Conservation (phyloP, 371 early-diverging fungal species). For the Thermomucor indicae-seudaticae region DNA sequence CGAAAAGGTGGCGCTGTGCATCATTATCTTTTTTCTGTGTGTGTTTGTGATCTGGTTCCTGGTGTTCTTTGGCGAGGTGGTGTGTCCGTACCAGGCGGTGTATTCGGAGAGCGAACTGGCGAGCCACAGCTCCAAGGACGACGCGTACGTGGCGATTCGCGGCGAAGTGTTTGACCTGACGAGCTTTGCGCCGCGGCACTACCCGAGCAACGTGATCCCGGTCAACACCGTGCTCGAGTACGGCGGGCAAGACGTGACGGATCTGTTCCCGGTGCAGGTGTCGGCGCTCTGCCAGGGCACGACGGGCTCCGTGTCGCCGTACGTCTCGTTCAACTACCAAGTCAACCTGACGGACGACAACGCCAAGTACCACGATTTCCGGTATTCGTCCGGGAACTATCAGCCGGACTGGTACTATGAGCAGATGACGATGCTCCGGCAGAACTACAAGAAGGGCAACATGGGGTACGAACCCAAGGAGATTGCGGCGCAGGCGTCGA, state of each 20-base stretch:
- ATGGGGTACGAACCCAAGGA: conserved; percentile 35
- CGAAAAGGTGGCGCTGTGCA: conserved; percentile 91
- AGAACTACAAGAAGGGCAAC: conserved; percentile 36
- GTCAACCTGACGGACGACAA: conserved; percentile 38
- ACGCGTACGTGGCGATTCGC: conserved; percentile 57
- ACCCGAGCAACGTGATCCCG: conserved; percentile 44
- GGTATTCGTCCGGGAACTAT: conserved; percentile 31
- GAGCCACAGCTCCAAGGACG: conserved; percentile 35
- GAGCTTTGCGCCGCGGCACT: conserved; percentile 57
- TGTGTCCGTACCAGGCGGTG: conserved; percentile 84
- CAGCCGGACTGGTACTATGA: conserved; percentile 46
- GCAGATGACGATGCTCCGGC: conserved; percentile 34
- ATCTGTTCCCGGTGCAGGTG: conserved; percentile 75
- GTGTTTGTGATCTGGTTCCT: conserved; percentile 86
- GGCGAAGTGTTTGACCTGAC: conserved; percentile 74
- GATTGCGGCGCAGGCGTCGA: conserved; percentile 26
- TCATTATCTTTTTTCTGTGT: conserved; percentile 80
- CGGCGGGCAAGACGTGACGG: conserved; percentile 62
- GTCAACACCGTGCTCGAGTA: conserved; percentile 53
- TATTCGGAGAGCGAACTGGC: conserved; percentile 58
- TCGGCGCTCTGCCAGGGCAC: conserved; percentile 44
- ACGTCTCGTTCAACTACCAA: conserved; percentile 35
- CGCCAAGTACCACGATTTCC: conserved; percentile 42
- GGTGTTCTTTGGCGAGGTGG: conserved; percentile 76
- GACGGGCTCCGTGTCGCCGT: conserved; percentile 21